Conservation (phyloP, 352 stramenopile genomes). For the Phytophthora meadii region DNA sequence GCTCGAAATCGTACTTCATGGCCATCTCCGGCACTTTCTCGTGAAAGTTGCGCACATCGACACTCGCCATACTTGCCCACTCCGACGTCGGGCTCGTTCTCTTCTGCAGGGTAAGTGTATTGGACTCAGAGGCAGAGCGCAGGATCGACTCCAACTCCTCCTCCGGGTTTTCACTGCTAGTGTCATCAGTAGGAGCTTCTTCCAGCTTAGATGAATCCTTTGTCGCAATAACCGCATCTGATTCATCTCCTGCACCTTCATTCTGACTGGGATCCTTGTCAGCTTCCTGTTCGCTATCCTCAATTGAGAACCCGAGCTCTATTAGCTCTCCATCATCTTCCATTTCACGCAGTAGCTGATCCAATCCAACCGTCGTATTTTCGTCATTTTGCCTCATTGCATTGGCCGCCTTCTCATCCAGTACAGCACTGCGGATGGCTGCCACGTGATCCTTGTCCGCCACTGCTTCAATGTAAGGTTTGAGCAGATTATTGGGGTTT, state of each 20-base stretch:
- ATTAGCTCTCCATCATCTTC: slow-evolving; percentile 71
- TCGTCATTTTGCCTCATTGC: slow-evolving; percentile 62
- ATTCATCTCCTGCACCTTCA: slow-evolving; percentile 3
- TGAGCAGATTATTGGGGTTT: slow-evolving; percentile 62
- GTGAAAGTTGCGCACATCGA: slow-evolving; percentile 86
- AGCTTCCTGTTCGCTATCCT: slow-evolving; percentile 39
- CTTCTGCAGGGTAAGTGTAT: slow-evolving; percentile 24
- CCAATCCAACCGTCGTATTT: slow-evolving; percentile 63
- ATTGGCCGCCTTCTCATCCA: slow-evolving; percentile 68
- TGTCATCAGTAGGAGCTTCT: not conserved
- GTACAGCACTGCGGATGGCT: slow-evolving; percentile 60
- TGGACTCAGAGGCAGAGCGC: slow-evolving; percentile 19
- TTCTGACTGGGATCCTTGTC: slow-evolving; percentile 7
- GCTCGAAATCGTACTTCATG: slow-evolving; percentile 83
- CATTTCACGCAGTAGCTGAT: slow-evolving; percentile 75
- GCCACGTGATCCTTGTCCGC: slow-evolving; percentile 56
- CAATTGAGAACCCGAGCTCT: slow-evolving; percentile 64
- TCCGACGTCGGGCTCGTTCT: slow-evolving; percentile 43
- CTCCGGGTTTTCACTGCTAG: slow-evolving; percentile 45
- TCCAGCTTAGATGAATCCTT: not conserved
- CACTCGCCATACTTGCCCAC: slow-evolving; percentile 74
- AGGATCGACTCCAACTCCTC: slow-evolving; percentile 63
- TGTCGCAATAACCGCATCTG: not conserved
- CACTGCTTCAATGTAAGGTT: slow-evolving; percentile 76
- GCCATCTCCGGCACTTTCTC: slow-evolving; percentile 85